phyloP scores from a whole-genome alignment of 2,329 filamentous ascomycete genomes.

The Aspergillus sp. region DNA sequence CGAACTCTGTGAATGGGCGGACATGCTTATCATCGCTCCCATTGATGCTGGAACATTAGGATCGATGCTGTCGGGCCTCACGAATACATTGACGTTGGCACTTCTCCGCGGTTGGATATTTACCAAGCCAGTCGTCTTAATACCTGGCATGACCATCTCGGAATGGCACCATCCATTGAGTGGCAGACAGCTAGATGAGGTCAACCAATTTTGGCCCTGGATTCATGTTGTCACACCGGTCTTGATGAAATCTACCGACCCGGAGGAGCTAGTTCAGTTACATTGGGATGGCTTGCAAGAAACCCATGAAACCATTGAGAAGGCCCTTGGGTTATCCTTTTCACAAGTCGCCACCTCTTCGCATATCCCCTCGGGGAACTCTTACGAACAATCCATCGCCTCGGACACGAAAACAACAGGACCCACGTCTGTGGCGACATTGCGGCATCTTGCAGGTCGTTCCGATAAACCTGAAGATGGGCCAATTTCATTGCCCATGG shows the following conservation, averaged over 20 bases:
- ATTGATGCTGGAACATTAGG: conserved; percentile 81
- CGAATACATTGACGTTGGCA: conserved; percentile 77
- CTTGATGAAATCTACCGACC: conserved; percentile 73
- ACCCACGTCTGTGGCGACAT: conserved; percentile 32
- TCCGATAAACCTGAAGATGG: conserved; percentile 21
- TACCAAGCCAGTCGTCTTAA: conserved; percentile 78
- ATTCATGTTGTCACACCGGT: conserved; percentile 77
- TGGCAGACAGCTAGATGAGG: conserved; percentile 80
- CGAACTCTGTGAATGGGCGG: conserved; percentile 81
- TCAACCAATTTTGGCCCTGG: conserved; percentile 83
- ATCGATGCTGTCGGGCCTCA: conserved; percentile 82
- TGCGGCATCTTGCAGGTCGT: conserved; percentile 22
- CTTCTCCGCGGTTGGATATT: conserved; percentile 84
- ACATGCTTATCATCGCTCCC: conserved; percentile 79
- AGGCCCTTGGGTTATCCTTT: conserved; percentile 15
- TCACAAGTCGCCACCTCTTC: conserved; percentile 11
- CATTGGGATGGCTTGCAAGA: conserved; percentile 51
- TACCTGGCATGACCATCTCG: conserved; percentile 83
- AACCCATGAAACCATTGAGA: conserved; percentile 33
- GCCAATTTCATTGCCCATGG: conserved; percentile 63
- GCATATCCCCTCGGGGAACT: conserved; percentile 4
- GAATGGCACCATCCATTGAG: conserved; percentile 93
- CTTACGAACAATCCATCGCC: conserved; percentile 6
- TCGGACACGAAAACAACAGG: conserved; percentile 48
- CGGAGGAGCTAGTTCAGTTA: conserved; percentile 48